phyloP scores from a whole-genome alignment of 2,329 filamentous ascomycete species.

The Alternaria sp. region DNA sequence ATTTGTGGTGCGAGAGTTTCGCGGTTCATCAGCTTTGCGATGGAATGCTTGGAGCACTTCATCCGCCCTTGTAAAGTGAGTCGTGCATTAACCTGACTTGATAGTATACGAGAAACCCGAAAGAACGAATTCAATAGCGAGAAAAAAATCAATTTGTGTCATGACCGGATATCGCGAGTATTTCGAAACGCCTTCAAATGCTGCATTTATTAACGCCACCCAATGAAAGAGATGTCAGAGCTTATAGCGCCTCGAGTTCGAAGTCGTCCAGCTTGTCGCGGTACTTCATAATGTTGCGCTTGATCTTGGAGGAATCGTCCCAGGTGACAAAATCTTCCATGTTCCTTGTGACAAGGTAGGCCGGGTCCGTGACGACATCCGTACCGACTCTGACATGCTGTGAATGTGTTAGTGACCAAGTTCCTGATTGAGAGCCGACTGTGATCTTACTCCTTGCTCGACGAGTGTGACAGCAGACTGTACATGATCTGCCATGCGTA shows the following conservation, averaged over 20 bases:
- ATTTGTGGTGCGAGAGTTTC: not conserved
- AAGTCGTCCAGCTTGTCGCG: slow-evolving; percentile 96
- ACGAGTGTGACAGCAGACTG: slow-evolving; percentile 83
- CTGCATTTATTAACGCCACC: slow-evolving; percentile 29
- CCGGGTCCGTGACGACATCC: slow-evolving; percentile 88
- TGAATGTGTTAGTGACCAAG: not conserved
- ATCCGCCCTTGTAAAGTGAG: not conserved
- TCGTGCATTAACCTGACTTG: too few species aligned
- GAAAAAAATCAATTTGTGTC: slow-evolving; percentile 5
- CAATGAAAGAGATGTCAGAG: slow-evolving; percentile 8
- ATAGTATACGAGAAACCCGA: not conserved
- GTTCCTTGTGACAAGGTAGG: slow-evolving; percentile 84
- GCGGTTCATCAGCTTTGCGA: not conserved
- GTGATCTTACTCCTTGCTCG: slow-evolving; percentile 72
- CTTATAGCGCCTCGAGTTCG: slow-evolving; percentile 66
- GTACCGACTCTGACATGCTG: slow-evolving; percentile 86
- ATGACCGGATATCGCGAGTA: slow-evolving; percentile 21
- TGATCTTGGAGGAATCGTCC: slow-evolving; percentile 96
- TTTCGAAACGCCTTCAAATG: slow-evolving; percentile 30
- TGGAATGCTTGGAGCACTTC: not conserved
- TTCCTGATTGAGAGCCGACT: not conserved
- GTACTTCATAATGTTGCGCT: slow-evolving; percentile 94
- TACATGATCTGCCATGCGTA: slow-evolving; percentile 92
- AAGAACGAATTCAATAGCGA: not conserved
- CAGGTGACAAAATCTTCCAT: slow-evolving; percentile 98